These are phyloP conservation scores for Knoxia roxburghii DNA, from an alignment of 257 asterid species.

Conservation along the genomic window DNA sequence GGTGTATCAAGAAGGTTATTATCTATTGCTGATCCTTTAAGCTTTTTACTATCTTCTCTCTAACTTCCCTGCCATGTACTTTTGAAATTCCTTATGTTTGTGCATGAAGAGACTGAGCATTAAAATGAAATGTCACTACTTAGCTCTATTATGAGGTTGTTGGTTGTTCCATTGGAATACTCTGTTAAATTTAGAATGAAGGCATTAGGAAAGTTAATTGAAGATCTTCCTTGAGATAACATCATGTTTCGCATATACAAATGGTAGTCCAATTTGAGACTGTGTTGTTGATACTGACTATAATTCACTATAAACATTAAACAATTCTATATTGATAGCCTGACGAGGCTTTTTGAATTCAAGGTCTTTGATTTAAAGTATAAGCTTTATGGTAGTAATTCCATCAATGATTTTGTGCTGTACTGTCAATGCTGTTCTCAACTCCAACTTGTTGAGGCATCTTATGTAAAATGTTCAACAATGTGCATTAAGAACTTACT, in stretches of 20 bases:
- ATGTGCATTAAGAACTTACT: neutral
- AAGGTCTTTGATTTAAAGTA: neutral
- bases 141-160: neutral
- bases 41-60: slow-evolving; percentile 5
- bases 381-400: neutral
- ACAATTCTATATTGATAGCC: neutral
- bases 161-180: neutral
- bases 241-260: neutral
- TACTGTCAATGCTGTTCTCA: neutral
- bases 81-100: slow-evolving; percentile 1
- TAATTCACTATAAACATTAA: neutral
- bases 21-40: slow-evolving; percentile 10
- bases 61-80: neutral
- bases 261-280: neutral
- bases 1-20: slow-evolving; percentile 95
- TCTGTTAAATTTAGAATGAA: neutral
- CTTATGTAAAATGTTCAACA: neutral
- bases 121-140: neutral
- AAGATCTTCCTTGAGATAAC: neutral
- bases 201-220: neutral
- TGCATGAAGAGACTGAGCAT: neutral
- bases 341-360: neutral
- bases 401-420: too few species aligned
- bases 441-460: neutral
- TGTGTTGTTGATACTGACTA: neutral